Evolutionary conservation across 352 stramenopile species (phyloP).

Genomic region (Phytophthora hybrid): DNA sequence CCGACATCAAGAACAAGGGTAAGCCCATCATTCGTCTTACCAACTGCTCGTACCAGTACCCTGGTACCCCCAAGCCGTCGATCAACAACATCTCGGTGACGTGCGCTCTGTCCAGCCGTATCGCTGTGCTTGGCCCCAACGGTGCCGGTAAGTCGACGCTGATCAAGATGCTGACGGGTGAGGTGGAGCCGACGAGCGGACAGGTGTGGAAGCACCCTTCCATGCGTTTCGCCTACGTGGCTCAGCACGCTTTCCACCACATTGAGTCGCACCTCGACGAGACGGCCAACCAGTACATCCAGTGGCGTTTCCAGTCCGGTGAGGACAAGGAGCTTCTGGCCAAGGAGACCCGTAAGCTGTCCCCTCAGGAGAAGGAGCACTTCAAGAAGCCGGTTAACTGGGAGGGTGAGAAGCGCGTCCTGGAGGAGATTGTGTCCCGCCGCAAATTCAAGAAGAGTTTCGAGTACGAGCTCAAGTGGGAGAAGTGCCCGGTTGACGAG

Average conservation of each 20-base stretch:
- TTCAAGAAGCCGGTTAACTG: conserved; percentile 96
- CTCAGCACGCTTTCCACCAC: conserved; percentile 98
- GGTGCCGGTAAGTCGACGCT: conserved; percentile 97
- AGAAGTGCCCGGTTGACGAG: conserved; percentile 93
- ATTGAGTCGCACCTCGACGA: conserved; percentile 97
- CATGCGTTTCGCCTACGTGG: conserved; percentile 96
- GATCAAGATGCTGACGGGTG: conserved; percentile 94
- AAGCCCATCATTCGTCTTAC: conserved; percentile 92
- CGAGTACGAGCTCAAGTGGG: conserved; percentile 98
- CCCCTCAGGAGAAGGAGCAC: conserved; percentile 93
- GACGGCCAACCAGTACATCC: conserved; percentile 97
- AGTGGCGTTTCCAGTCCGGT: conserved; percentile 96
- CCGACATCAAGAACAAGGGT: conserved; percentile 92
- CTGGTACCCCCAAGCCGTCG: conserved; percentile 76
- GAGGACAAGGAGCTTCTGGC: conserved; percentile 93
- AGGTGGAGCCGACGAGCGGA: conserved; percentile 78
- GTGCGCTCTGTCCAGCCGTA: conserved; percentile 82
- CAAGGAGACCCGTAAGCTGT: conserved; percentile 93
- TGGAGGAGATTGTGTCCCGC: conserved; percentile 93
- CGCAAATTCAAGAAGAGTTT: conserved; percentile 95
- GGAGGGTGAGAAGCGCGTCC: conserved; percentile 90
- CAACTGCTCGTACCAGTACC: conserved; percentile 89
- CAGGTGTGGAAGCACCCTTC: conserved; percentile 87
- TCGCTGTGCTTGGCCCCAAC: conserved; percentile 89
- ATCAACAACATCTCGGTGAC: conserved; percentile 88